A percentile compares a stretch with the other conserved stretches of the same genome.
Conservation (phyloP, 495 filamentous ascomycete genomes). For the Xylaria flabelliformis region DNA sequence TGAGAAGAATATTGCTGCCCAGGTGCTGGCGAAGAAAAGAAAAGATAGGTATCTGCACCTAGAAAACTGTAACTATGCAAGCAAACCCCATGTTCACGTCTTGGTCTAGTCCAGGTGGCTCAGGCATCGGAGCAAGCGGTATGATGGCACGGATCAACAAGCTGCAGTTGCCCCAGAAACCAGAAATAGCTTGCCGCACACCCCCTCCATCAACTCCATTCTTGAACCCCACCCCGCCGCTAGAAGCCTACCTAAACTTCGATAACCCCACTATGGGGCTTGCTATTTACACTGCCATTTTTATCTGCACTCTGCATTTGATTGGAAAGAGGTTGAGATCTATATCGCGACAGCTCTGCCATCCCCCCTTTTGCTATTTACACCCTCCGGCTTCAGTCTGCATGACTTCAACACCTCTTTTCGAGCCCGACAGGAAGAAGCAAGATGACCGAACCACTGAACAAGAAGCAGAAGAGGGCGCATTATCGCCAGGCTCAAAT, state of each 20-base stretch:
- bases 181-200: background rate
- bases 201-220: background rate
- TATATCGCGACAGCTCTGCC: constrained; percentile 2
- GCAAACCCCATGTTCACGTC: constrained; percentile 13
- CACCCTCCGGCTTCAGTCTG: background rate
- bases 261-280: constrained; percentile 16
- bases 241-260: constrained; percentile 1
- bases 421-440: background rate
- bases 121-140: constrained; percentile 8
- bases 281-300: background rate
- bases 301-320: background rate
- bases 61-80: background rate
- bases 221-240: constrained; percentile 9
- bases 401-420: background rate
- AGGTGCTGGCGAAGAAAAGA: constrained; percentile 1
- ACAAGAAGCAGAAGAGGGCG: constrained; percentile 76
- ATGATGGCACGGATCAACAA: constrained; percentile 29
- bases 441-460: constrained; percentile 59
- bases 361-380: background rate
- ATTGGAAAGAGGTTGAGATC: constrained; percentile 11
- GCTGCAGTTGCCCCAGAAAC: constrained; percentile 28
- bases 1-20: constrained; percentile 21
- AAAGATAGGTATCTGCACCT: constrained; percentile 2
- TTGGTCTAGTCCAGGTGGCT: background rate
- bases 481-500: constrained; percentile 66